These are phyloP conservation scores for Ogataea minuta DNA, from an alignment of 805 yeast species.

Conservation along the genomic window DNA sequence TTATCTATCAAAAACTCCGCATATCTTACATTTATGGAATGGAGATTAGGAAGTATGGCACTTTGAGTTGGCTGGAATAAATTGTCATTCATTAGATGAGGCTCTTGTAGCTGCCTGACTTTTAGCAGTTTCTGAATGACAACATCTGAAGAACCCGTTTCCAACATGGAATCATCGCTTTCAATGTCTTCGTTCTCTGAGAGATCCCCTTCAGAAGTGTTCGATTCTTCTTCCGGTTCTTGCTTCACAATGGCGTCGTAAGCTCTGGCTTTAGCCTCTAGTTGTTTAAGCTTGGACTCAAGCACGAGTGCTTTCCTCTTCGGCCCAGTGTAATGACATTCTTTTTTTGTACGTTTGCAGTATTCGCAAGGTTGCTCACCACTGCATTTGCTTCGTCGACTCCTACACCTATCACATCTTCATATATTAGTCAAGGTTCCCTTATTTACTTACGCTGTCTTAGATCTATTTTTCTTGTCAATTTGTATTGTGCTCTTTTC, in stretches of 20 bases:
- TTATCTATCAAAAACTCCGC: slow-evolving; percentile 5
- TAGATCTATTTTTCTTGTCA: neutral
- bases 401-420: slow-evolving; percentile 7
- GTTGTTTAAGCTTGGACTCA: slow-evolving; percentile 2
- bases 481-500: too few relatives aligned
- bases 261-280: slow-evolving; percentile 6
- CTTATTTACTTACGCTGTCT: slow-evolving; percentile 2
- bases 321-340: slow-evolving; percentile 5
- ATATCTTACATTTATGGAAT: slow-evolving; percentile 1
- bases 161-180: neutral
- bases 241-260: slow-evolving; percentile 1
- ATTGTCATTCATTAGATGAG: too few relatives aligned
- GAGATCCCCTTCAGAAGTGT: neutral
- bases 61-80: too few relatives aligned
- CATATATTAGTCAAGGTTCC: neutral
- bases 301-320: slow-evolving; percentile 1
- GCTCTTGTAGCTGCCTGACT: neutral
- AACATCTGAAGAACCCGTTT: slow-evolving; percentile 6
- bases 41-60: too few relatives aligned
- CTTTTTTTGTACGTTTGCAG: neutral
- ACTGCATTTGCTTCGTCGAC: slow-evolving; percentile 5
- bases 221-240: neutral
- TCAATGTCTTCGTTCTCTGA: too few relatives aligned
- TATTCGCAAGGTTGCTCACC: slow-evolving; percentile 5
- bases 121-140: slow-evolving; percentile 4